Evolutionary conservation across 2,329 filamentous ascomycete genomes (phyloP).

Genomic region (Mariannaea elegans): DNA sequence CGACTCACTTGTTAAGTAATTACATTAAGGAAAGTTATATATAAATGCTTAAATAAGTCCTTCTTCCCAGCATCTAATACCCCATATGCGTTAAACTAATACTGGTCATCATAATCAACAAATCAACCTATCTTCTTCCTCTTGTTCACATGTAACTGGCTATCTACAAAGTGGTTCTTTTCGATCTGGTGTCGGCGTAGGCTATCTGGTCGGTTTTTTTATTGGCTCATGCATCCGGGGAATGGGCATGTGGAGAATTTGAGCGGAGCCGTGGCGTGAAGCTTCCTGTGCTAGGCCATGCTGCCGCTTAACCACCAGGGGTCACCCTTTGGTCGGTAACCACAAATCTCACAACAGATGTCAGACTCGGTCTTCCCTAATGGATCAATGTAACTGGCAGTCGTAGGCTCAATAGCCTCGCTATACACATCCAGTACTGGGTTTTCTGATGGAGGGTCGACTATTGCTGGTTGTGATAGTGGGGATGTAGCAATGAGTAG

Average conservation of each 20-base stretch:
- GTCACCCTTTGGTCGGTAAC: conserved; percentile 64
- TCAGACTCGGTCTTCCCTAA: conserved; percentile 52
- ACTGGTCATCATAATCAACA: too few species aligned
- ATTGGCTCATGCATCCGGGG: conserved; percentile 63
- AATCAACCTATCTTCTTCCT: conserved; percentile 52
- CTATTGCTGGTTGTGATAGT: conserved; percentile 20
- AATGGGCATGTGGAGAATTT: conserved; percentile 62
- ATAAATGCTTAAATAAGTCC: too few species aligned
- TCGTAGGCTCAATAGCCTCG: too few species aligned
- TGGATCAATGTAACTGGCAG: conserved; percentile 12
- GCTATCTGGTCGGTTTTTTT: conserved; percentile 65
- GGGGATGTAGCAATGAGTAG: conserved; percentile 43
- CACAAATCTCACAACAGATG: conserved; percentile 60
- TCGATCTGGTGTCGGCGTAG: conserved; percentile 65
- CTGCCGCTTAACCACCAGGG: conserved; percentile 67
- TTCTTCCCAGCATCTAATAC: too few species aligned
- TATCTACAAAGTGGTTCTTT: conserved; percentile 63
- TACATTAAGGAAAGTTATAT: too few species aligned
- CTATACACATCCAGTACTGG: conserved; percentile 20
- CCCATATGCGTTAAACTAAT: too few species aligned
- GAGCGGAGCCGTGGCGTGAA: conserved; percentile 58
- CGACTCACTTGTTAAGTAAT: too few species aligned
- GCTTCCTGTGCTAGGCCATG: conserved; percentile 67
- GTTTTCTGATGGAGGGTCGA: conserved; percentile 9
- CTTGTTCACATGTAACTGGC: conserved; percentile 56